Evolutionary conservation across 257 asterid genomes (phyloP).

Genomic region (Fraxinus quadrangulata): DNA sequence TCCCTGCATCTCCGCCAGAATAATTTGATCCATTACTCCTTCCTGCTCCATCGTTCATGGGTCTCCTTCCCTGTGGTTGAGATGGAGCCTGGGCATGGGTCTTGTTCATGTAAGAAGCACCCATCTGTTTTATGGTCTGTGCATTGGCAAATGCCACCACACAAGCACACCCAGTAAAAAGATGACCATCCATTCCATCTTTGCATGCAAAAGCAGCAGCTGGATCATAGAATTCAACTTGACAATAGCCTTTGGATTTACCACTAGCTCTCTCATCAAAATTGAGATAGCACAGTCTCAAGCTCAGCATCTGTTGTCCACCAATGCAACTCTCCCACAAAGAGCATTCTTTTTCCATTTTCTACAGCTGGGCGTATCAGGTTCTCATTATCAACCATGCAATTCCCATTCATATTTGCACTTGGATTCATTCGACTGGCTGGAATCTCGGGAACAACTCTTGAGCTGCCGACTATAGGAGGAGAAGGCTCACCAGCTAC

Average conservation of each 20-base stretch:
- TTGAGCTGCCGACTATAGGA: conserved; percentile 47
- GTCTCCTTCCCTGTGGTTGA: conserved; percentile 64
- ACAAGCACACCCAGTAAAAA: conserved; percentile 54
- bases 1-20: conserved; percentile 51
- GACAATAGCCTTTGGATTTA: conserved; percentile 63
- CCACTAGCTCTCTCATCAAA: conserved; percentile 65
- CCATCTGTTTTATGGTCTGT: conserved; percentile 52
- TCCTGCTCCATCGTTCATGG: conserved; percentile 53
- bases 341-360: conserved; percentile 62
- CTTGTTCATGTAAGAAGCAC: conserved; percentile 43
- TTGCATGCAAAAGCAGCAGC: conserved; percentile 54
- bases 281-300: conserved; percentile 47
- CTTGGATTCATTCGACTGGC: conserved; percentile 40
- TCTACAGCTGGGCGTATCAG: conserved; percentile 53
- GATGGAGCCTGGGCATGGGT: conserved; percentile 46
- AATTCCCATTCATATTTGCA: conserved; percentile 40
- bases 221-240: conserved; percentile 54
- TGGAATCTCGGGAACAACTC: conserved; percentile 46
- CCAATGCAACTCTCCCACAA: conserved; percentile 62
- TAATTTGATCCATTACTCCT: conserved; percentile 68
- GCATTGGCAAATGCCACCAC: conserved; percentile 55
- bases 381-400: conserved; percentile 51
- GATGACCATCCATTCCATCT: conserved; percentile 53
- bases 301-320: conserved; percentile 64
- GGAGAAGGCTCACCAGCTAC: conserved; percentile 47